Conservation (phyloP, 2,329 filamentous ascomycete species). For the Aspergillaceae sp. region DNA sequence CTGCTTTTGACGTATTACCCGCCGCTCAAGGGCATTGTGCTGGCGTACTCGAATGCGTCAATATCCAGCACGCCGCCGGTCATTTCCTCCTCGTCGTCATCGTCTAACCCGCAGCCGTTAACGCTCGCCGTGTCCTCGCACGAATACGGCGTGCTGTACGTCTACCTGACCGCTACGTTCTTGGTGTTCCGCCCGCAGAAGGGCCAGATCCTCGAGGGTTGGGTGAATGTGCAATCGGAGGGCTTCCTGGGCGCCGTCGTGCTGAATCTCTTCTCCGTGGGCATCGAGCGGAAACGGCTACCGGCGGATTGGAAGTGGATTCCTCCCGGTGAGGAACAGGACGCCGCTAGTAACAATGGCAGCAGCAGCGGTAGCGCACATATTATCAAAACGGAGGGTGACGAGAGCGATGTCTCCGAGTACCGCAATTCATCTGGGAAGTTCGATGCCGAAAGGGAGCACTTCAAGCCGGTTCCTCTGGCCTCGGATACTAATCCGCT, state of each 20-base stretch:
- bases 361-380: conserved; percentile 1
- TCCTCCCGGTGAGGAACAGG: conserved; percentile 41
- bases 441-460: conserved; percentile 32
- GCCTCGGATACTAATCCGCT: conserved; percentile 25
- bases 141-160: conserved; percentile 79
- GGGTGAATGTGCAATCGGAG: conserved; percentile 76
- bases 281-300: conserved; percentile 67
- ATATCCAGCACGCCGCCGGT: conserved; percentile 34
- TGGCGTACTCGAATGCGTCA: conserved; percentile 44
- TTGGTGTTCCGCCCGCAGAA: conserved; percentile 69
- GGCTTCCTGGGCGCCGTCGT: conserved; percentile 83
- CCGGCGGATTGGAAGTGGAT: conserved; percentile 76
- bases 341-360: conserved; percentile 6
- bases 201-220: conserved; percentile 68
- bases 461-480: conserved; percentile 30
- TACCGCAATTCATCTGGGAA: conserved; percentile 9
- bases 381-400: conserved; percentile 12
- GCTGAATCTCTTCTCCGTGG: conserved; percentile 86
- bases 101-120: conserved; percentile 28
- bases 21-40: conserved; percentile 49
- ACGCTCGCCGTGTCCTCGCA: conserved; percentile 46
- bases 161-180: conserved; percentile 83
- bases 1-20: conserved; percentile 56
- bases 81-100: conserved; percentile 24
- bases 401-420: conserved; percentile 4